Base-by-base conservation (phyloP, 2,329 filamentous ascomycete genomes). In the Tothia fuscella region DNA sequence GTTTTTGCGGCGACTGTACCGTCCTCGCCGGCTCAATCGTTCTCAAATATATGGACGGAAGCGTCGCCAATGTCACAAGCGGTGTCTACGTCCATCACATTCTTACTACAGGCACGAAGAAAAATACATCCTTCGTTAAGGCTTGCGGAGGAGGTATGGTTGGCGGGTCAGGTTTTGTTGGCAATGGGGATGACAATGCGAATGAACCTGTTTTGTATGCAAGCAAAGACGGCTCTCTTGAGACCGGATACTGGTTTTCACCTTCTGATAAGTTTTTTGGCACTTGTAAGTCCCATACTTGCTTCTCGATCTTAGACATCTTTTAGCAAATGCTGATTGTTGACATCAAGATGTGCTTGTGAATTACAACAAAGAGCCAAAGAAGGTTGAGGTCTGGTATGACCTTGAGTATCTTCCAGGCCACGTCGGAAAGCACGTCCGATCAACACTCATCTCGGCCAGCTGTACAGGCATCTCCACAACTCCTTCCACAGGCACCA, bases 281-380 rank as follows among this genome's bases (percentile, higher is more conserved):
- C 20, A 24, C 14, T 2, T 10, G n/a, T n/a, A n/a, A n/a, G n/a
- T n/a, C n/a, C n/a, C n/a, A n/a, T n/a, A n/a, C n/a, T n/a, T n/a
- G n/a, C n/a, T n/a, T n/a, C n/a, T n/a, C n/a, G n/a, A n/a, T n/a
- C n/a, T n/a, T n/a, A n/a, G n/a, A n/a, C n/a, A n/a, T n/a, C n/a
- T n/a, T n/a, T n/a, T n/a, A n/a, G n/a, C n/a, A n/a, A n/a, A n/a
- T n/a, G n/a, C n/a, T n/a, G n/a, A n/a, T n/a, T n/a, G n/a, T n/a
- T n/a, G n/a, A n/a, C n/a, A n/a, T n/a, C n/a, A n/a, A n/a, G 28
- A 24, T 20, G 36, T 44, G 22, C 17, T 44, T 6, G 42, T 44
- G 6, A 44, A 44, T 19, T 44, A 44, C 42, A 44, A 42, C 35
- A 36, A 43, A 16, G 42, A 44, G 20, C n/a, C 35, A 5, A 31